A percentile compares a stretch with the other conserved stretches of the same genome.
Evolutionary conservation across 1,139 yeast species (phyloP).

Genomic region (Blastobotrys malaysiensis): DNA sequence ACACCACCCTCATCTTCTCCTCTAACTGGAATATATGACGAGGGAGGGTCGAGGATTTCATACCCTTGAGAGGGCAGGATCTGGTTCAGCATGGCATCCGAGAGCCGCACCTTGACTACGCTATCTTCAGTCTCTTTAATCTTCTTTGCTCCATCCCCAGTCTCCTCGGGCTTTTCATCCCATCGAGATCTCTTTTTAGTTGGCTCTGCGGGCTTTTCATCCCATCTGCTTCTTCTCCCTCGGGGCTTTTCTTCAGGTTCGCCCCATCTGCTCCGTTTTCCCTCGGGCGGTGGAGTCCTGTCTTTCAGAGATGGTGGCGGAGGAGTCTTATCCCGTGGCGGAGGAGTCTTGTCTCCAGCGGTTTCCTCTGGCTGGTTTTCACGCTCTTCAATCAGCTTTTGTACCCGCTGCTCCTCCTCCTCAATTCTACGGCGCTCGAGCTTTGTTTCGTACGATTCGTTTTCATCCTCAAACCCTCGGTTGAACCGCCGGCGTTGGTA

Average conservation of each 20-base stretch:
- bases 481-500: slow-evolving; percentile 41
- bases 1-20: slow-evolving; percentile 26
- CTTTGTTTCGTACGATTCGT: slow-evolving; percentile 24
- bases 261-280: background rate
- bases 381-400: slow-evolving; percentile 24
- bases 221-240: slow-evolving; percentile 33
- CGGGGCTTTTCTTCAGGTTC: slow-evolving; percentile 12
- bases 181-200: slow-evolving; percentile 18
- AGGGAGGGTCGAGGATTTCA: slow-evolving; percentile 44
- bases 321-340: slow-evolving; percentile 13
- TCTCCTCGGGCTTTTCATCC: slow-evolving; percentile 20
- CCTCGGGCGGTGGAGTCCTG: slow-evolving; percentile 26
- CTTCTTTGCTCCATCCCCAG: slow-evolving; percentile 2
- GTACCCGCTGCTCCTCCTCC: slow-evolving; percentile 30
- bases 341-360: slow-evolving; percentile 17
- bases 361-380: slow-evolving; percentile 13
- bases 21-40: slow-evolving; percentile 39
- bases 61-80: slow-evolving; percentile 53
- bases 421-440: slow-evolving; percentile 32
- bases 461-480: slow-evolving; percentile 25
- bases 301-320: slow-evolving; percentile 16
- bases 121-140: background rate
- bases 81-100: slow-evolving; percentile 46
- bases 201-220: slow-evolving; percentile 25
- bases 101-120: slow-evolving; percentile 13